phyloP scores from a whole-genome alignment of 805 yeast genomes.

The Cyberlindnera euphorbiae region DNA sequence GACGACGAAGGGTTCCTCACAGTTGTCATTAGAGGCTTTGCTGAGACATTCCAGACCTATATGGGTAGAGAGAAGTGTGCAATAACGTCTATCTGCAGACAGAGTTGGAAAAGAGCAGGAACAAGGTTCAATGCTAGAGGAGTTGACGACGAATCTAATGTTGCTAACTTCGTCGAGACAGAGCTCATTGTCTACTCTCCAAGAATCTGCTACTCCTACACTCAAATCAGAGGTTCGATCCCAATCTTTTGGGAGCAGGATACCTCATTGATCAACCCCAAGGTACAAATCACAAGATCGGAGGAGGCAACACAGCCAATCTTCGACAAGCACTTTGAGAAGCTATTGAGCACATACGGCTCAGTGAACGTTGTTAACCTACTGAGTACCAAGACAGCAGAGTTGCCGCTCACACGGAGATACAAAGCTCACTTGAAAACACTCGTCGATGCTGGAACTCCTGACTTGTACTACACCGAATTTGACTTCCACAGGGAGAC shows the following conservation, averaged over 20 bases:
- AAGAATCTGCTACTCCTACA: constrained; percentile 62
- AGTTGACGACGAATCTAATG: constrained; percentile 90
- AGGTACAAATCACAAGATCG: constrained; percentile 79
- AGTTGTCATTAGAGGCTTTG: constrained; percentile 93
- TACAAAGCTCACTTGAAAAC: constrained; percentile 55
- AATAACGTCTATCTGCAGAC: constrained; percentile 82
- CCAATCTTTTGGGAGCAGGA: constrained; percentile 99
- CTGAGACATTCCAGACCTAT: constrained; percentile 58
- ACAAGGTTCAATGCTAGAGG: constrained; percentile 95
- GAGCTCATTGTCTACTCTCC: constrained; percentile 67
- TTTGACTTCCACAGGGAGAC: constrained; percentile 96
- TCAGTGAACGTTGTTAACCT: constrained; percentile 86
- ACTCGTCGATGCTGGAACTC: constrained; percentile 27
- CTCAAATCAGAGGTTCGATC: constrained; percentile 92
- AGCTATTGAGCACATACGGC: constrained; percentile 70
- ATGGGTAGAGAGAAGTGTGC: constrained; percentile 36
- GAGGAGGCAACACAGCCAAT: constrained; percentile 84
- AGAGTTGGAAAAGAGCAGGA: constrained; percentile 97
- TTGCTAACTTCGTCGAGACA: constrained; percentile 93
- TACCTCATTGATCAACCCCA: constrained; percentile 65
- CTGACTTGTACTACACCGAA: constrained; percentile 57
- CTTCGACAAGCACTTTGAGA: constrained; percentile 75
- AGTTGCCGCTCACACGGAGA: constrained; percentile 63
- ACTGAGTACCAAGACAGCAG: constrained; percentile 75
- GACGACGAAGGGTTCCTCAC: constrained; percentile 82